A percentile compares a stretch with the other conserved stretches of the same genome.
These are phyloP conservation scores for Naganishia onofrii DNA, from an alignment of 768 basidiomycete species.

Conservation along the genomic window DNA sequence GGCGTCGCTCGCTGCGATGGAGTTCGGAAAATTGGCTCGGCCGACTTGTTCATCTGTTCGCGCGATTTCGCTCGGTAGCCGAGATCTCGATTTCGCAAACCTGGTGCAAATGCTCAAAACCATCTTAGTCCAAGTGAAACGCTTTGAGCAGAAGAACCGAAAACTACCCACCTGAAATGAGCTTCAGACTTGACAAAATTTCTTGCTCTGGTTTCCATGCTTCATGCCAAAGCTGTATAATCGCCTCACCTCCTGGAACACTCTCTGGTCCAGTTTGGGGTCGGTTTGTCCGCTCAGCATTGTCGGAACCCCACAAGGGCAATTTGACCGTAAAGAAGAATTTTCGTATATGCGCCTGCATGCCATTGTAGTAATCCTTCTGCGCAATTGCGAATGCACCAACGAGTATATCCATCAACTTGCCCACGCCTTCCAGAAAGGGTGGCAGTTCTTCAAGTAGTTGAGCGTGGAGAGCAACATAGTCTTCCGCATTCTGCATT, in stretches of 20 bases:
- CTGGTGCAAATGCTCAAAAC: neutral
- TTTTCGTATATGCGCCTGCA: slow-evolving; percentile 21
- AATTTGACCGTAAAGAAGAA: slow-evolving; percentile 22
- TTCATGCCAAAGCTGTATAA: neutral
- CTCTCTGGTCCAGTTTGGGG: slow-evolving; percentile 2
- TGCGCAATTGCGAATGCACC: slow-evolving; percentile 15
- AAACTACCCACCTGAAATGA: slow-evolving; percentile 1
- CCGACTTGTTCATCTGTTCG: neutral
- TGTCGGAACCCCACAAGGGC: slow-evolving; percentile 1
- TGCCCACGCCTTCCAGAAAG: slow-evolving; percentile 47
- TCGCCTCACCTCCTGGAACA: neutral
- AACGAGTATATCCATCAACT: slow-evolving; percentile 22
- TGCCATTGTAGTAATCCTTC: slow-evolving; percentile 22
- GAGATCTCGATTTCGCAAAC: neutral
- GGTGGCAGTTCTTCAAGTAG: slow-evolving; percentile 50
- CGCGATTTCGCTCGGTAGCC: neutral
- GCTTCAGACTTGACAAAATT: neutral
- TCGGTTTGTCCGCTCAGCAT: neutral
- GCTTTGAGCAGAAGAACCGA: no score
- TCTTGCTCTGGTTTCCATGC: slow-evolving; percentile 11
- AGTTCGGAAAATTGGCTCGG: neutral
- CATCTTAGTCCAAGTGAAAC: neutral
- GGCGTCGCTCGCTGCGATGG: neutral
- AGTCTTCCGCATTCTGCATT: slow-evolving; percentile 46
- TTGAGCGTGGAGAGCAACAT: slow-evolving; percentile 50